phyloP scores from a whole-genome alignment of 306 rosid species.

The Cucurbita maxima region DNA sequence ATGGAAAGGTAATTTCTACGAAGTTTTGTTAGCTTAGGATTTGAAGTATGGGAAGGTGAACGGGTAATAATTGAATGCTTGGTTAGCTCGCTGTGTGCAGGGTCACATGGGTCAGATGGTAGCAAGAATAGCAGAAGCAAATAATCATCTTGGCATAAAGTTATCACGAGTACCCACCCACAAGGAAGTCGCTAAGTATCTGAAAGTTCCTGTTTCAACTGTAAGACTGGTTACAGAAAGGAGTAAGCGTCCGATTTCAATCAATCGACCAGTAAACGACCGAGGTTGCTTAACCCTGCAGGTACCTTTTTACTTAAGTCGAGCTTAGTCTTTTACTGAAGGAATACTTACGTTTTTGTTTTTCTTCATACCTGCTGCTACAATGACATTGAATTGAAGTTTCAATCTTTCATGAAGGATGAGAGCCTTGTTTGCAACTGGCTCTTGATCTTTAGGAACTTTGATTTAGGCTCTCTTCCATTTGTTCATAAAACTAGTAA shows the following conservation, averaged over 20 bases:
- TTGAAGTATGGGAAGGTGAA: constrained; percentile 7
- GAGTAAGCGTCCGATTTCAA: constrained; percentile 41
- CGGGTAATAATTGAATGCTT: constrained; percentile 44
- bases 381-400: background rate
- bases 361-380: background rate
- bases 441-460: background rate
- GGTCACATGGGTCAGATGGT: constrained; percentile 38
- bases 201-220: constrained; percentile 26
- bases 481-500: background rate
- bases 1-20: background rate
- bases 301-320: constrained; percentile 17
- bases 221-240: constrained; percentile 39
- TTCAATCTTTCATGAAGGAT: background rate
- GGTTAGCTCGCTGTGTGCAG: constrained; percentile 61
- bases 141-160: constrained; percentile 27
- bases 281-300: constrained; percentile 40
- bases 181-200: constrained; percentile 37
- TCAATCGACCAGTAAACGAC: constrained; percentile 27
- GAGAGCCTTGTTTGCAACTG: background rate
- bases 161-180: constrained; percentile 34
- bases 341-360: background rate
- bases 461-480: background rate
- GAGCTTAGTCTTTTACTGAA: background rate
- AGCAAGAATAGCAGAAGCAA: constrained; percentile 48
- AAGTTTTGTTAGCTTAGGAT: background rate